A percentile compares a stretch with the other conserved stretches of the same genome.
Conservation (phyloP, 352 stramenopile genomes). For the Globisporangium perplexum region DNA sequence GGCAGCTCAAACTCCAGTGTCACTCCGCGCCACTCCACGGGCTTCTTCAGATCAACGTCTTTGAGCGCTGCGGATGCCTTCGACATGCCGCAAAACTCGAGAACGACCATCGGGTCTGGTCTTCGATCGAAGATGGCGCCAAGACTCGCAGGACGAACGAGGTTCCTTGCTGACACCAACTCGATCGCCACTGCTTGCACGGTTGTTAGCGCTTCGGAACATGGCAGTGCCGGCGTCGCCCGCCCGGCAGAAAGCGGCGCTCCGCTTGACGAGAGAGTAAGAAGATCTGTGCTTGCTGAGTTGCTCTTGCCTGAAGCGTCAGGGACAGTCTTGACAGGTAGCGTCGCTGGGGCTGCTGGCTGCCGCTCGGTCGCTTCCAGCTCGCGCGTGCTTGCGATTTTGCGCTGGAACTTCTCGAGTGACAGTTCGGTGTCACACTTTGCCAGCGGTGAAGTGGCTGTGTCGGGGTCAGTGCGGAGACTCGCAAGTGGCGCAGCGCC, state of each 20-base stretch:
- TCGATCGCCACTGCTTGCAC: conserved; percentile 23
- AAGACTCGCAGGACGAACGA: conserved; percentile 25
- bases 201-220: neutral
- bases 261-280: too few species aligned
- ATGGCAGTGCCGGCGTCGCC: neutral
- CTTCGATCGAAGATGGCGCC: conserved; percentile 31
- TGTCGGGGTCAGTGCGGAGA: too few species aligned
- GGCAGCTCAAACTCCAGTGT: conserved; percentile 23
- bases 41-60: conserved; percentile 34
- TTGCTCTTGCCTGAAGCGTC: too few species aligned
- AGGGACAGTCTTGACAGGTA: neutral
- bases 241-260: too few species aligned
- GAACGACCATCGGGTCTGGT: conserved; percentile 27
- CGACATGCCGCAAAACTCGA: conserved; percentile 22
- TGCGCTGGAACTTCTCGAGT: neutral
- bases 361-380: neutral
- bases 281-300: too few species aligned
- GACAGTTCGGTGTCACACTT: too few species aligned
- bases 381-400: neutral
- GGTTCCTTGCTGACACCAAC: conserved; percentile 19
- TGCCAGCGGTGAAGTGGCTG: neutral
- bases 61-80: conserved; percentile 20
- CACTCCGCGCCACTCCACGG: conserved; percentile 17
- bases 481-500: too few species aligned
- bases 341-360: neutral